Percentiles rank a stretch among this genome's conserved stretches.
These are phyloP conservation scores for Nemania serpens DNA, from an alignment of 2,329 filamentous ascomycete species.

Conservation along the genomic window DNA sequence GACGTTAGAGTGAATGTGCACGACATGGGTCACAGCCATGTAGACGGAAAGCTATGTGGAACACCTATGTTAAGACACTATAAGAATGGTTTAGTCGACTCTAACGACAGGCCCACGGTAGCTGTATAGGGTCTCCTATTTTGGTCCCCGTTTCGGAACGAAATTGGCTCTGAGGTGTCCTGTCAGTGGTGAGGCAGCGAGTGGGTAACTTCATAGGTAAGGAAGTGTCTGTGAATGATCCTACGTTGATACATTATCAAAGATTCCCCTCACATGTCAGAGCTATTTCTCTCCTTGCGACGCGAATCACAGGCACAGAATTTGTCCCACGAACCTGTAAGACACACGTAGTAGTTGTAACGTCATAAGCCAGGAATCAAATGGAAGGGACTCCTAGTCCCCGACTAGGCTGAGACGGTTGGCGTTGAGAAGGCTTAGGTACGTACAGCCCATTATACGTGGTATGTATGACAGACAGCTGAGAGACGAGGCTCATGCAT, in stretches of 20 bases:
- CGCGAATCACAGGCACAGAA: neutral
- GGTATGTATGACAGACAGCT: constrained; percentile 11
- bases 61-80: neutral
- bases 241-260: constrained; percentile 13
- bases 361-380: constrained; percentile 20
- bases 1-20: constrained; percentile 16
- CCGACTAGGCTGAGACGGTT: constrained; percentile 17
- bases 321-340: constrained; percentile 11
- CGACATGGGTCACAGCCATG: constrained; percentile 27
- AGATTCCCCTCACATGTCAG: constrained; percentile 13
- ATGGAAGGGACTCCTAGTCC: constrained; percentile 15
- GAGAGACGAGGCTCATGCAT: constrained; percentile 23
- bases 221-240: constrained; percentile 11
- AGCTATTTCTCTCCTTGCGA: neutral
- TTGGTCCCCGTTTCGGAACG: neutral
- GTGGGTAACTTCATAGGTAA: neutral
- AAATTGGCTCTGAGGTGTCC: constrained; percentile 1
- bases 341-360: constrained; percentile 20
- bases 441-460: constrained; percentile 18
- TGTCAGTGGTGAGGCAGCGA: constrained; percentile 1
- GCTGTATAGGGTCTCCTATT: constrained; percentile 8
- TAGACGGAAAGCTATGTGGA: constrained; percentile 6
- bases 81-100: neutral
- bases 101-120: constrained; percentile 7
- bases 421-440: constrained; percentile 17